Conservation (phyloP, 2,329 filamentous ascomycete species). For the Cucurbitaria berberidis region DNA sequence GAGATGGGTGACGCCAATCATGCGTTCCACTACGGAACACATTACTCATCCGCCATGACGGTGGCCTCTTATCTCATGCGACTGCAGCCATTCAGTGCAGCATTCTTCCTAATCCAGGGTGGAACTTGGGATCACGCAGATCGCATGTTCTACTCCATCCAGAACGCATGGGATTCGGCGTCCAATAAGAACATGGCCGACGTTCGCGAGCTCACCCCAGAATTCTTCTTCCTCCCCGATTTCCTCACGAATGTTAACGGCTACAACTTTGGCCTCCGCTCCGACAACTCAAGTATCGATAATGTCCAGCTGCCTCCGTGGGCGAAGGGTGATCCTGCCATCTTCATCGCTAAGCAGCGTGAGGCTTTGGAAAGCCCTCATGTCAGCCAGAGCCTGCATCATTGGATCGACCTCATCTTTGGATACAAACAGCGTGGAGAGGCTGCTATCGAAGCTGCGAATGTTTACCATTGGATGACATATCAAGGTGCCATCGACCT, state of each 20-base stretch:
- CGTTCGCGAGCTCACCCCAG: constrained; percentile 91
- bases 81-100: constrained; percentile 93
- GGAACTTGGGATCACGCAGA: constrained; percentile 96
- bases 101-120: constrained; percentile 92
- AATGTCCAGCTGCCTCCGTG: constrained; percentile 90
- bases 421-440: constrained; percentile 93
- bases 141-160: constrained; percentile 90
- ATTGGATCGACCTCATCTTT: constrained; percentile 96
- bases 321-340: constrained; percentile 94
- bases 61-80: constrained; percentile 96
- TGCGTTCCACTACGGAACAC: constrained; percentile 96
- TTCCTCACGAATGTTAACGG: constrained; percentile 93
- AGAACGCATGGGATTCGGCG: constrained; percentile 88
- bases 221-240: constrained; percentile 96
- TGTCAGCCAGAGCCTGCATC: constrained; percentile 85
- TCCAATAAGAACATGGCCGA: constrained; percentile 91
- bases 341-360: constrained; percentile 95
- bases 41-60: constrained; percentile 99
- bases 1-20: constrained; percentile 83
- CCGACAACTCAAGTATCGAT: constrained; percentile 78
- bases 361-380: constrained; percentile 93
- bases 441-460: constrained; percentile 85
- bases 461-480: constrained; percentile 95
- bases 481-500: constrained; percentile 94
- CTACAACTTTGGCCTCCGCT: constrained; percentile 92